These are phyloP conservation scores for Fusarium xylarioides DNA, from an alignment of 2,329 filamentous ascomycete genomes.

Conservation along the genomic window DNA sequence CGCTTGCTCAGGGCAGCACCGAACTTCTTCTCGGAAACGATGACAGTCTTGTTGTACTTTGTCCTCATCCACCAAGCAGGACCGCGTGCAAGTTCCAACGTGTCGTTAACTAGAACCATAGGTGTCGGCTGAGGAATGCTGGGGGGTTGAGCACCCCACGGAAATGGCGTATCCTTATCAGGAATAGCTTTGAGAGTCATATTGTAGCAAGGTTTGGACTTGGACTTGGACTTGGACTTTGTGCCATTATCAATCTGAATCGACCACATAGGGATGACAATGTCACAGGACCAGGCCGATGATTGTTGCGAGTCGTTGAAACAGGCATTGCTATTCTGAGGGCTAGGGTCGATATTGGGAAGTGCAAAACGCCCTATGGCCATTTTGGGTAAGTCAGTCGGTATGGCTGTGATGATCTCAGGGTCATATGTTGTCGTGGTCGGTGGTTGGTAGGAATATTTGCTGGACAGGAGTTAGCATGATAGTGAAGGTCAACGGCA, in stretches of 20 bases:
- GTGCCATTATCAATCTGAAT: constrained; percentile 51
- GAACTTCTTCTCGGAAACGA: constrained; percentile 57
- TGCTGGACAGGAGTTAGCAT: constrained; percentile 16
- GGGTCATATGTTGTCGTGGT: constrained; percentile 57
- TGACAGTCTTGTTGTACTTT: constrained; percentile 65
- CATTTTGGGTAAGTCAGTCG: constrained; percentile 61
- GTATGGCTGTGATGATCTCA: constrained; percentile 59
- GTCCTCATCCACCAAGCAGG: constrained; percentile 65
- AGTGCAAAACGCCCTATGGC: constrained; percentile 65
- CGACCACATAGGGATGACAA: constrained; percentile 56
- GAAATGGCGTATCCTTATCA: constrained; percentile 49
- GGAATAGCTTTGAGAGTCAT: constrained; percentile 50
- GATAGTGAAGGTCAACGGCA: not conserved
- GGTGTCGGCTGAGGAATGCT: constrained; percentile 49
- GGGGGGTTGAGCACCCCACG: constrained; percentile 65
- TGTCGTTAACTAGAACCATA: constrained; percentile 62
- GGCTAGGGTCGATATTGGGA: constrained; percentile 60
- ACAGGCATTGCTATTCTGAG: constrained; percentile 62
- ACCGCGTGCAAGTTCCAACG: constrained; percentile 57
- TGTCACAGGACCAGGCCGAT: constrained; percentile 71
- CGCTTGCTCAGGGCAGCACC: constrained; percentile 44
- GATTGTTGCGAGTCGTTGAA: constrained; percentile 63
- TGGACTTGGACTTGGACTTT: constrained; percentile 31
- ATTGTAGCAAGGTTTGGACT: constrained; percentile 51
- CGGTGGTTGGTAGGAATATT: constrained; percentile 38